These are phyloP conservation scores for Globisporangium ultimum DNA, from an alignment of 352 stramenopile species.

Conservation along the genomic window DNA sequence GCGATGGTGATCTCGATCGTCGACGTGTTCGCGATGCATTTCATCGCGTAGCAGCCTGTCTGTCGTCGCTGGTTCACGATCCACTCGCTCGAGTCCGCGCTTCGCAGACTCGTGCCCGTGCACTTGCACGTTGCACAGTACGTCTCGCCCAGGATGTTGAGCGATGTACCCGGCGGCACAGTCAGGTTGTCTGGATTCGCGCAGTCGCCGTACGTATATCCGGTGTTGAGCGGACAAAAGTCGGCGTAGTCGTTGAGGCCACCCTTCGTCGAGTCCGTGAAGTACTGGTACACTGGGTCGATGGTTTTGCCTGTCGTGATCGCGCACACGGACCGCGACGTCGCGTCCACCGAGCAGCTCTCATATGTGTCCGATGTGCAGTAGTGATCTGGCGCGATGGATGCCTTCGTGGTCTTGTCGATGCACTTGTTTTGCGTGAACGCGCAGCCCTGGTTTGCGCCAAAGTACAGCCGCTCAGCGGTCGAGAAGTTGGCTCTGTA, in stretches of 20 bases:
- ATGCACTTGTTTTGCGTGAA: slow-evolving; percentile 76
- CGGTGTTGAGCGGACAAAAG: slow-evolving; percentile 77
- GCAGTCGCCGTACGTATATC: slow-evolving; percentile 67
- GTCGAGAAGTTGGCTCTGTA: slow-evolving; percentile 57
- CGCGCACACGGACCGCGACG: slow-evolving; percentile 62
- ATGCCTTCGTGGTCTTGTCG: slow-evolving; percentile 35
- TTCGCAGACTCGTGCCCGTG: slow-evolving; percentile 62
- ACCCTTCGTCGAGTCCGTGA: slow-evolving; percentile 40
- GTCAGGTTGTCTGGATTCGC: slow-evolving; percentile 52
- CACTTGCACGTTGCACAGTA: slow-evolving; percentile 76
- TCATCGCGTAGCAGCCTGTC: slow-evolving; percentile 77
- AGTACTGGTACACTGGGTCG: slow-evolving; percentile 58
- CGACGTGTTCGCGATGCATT: slow-evolving; percentile 30
- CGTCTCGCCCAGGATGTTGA: slow-evolving; percentile 78
- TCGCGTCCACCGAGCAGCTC: slow-evolving; percentile 74
- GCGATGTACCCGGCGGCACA: slow-evolving; percentile 30
- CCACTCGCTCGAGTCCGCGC: slow-evolving; percentile 54
- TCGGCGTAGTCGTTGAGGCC: slow-evolving; percentile 68
- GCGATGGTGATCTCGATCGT: slow-evolving; percentile 44
- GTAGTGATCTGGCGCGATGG: slow-evolving; percentile 54
- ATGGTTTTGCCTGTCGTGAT: slow-evolving; percentile 43
- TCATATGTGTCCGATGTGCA: slow-evolving; percentile 53
- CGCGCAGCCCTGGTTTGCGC: slow-evolving; percentile 51
- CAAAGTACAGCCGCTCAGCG: slow-evolving; percentile 63
- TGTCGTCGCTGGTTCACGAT: slow-evolving; percentile 49